These are phyloP conservation scores for Coniochaeta prunicola DNA, from an alignment of 2,329 filamentous ascomycete species.

Conservation along the genomic window DNA sequence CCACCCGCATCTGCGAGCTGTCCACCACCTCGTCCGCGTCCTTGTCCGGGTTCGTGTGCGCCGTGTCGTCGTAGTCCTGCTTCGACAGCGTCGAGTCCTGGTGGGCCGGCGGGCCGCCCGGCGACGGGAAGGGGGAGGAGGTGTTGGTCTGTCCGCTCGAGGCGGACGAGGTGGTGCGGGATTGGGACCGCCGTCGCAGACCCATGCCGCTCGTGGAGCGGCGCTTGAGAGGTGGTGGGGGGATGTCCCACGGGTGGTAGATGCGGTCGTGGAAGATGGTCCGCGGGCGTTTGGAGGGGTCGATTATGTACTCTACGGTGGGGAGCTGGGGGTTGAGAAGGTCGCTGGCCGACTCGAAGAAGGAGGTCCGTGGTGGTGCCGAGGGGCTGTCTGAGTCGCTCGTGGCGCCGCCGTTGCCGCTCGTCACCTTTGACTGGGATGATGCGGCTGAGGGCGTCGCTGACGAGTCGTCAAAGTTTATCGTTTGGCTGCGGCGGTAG, in stretches of 20 bases:
- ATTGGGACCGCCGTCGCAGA: conserved; percentile 23
- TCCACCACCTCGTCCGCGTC: conserved; percentile 43
- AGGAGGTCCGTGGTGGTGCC: conserved; percentile 81
- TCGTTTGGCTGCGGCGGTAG: conserved; percentile 71
- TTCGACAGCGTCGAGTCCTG: conserved; percentile 34
- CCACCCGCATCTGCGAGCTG: conserved; percentile 72
- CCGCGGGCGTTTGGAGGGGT: conserved; percentile 72
- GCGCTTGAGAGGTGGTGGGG: conserved; percentile 64
- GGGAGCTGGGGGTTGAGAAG: conserved; percentile 86
- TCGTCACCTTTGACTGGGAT: conserved; percentile 35
- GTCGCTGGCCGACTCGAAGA: conserved; percentile 93
- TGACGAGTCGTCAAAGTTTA: conserved; percentile 37
- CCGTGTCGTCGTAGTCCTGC: conserved; percentile 45
- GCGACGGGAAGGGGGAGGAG: conserved; percentile 25
- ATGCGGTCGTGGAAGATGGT: conserved; percentile 97
- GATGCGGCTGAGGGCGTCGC: conserved; percentile 21
- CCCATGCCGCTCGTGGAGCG: conserved; percentile 28
- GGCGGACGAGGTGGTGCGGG: conserved; percentile 13
- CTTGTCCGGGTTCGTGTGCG: conserved; percentile 38
- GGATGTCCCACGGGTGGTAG: conserved; percentile 91
- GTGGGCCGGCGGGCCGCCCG: conserved; percentile 20
- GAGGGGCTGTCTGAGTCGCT: conserved; percentile 37
- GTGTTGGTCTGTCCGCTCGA: conserved; percentile 15
- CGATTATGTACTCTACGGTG: conserved; percentile 70
- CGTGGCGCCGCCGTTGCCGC: conserved; percentile 40